A percentile compares a stretch with the other conserved stretches of the same genome.
These are phyloP conservation scores for Sindora glabra DNA, from an alignment of 306 rosid genomes.

Conservation along the genomic window DNA sequence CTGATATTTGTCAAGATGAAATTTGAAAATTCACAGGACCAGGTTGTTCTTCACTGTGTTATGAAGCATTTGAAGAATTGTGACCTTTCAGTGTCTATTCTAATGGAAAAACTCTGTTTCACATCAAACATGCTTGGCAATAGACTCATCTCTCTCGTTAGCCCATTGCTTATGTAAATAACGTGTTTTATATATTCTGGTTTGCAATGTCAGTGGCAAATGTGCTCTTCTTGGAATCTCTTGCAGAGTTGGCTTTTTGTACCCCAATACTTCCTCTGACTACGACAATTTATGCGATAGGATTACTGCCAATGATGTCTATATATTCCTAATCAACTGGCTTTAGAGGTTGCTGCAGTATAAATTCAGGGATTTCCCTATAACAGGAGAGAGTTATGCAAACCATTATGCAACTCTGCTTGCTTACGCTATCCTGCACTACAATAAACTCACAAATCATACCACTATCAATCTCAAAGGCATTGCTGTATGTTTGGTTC, in stretches of 20 bases:
- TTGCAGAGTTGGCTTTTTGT: slow-evolving; percentile 61
- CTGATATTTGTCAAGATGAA: neutral
- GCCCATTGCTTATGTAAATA: neutral
- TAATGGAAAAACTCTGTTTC: slow-evolving; percentile 34
- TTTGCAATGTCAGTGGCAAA: slow-evolving; percentile 43
- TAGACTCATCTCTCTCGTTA: neutral
- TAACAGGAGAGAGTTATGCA: slow-evolving; percentile 60
- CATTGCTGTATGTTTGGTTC: slow-evolving; percentile 28
- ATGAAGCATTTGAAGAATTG: slow-evolving; percentile 45
- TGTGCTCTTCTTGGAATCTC: slow-evolving; percentile 53
- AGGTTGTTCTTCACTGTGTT: slow-evolving; percentile 52
- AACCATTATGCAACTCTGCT: slow-evolving; percentile 58
- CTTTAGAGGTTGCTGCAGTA: slow-evolving; percentile 55
- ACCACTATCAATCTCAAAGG: no score
- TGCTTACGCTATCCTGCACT: slow-evolving; percentile 28
- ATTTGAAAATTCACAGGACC: slow-evolving; percentile 26
- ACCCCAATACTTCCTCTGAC: slow-evolving; percentile 39
- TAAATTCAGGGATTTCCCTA: slow-evolving; percentile 37
- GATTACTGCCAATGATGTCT: slow-evolving; percentile 36
- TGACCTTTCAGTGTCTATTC: slow-evolving; percentile 56
- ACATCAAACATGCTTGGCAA: slow-evolving; percentile 42
- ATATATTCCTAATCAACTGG: slow-evolving; percentile 52
- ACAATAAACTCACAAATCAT: no score
- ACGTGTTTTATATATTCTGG: neutral
- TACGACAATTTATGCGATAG: slow-evolving; percentile 29